Base-by-base conservation (phyloP, 257 asterid species). In the Orobanche coerulescens region DNA sequence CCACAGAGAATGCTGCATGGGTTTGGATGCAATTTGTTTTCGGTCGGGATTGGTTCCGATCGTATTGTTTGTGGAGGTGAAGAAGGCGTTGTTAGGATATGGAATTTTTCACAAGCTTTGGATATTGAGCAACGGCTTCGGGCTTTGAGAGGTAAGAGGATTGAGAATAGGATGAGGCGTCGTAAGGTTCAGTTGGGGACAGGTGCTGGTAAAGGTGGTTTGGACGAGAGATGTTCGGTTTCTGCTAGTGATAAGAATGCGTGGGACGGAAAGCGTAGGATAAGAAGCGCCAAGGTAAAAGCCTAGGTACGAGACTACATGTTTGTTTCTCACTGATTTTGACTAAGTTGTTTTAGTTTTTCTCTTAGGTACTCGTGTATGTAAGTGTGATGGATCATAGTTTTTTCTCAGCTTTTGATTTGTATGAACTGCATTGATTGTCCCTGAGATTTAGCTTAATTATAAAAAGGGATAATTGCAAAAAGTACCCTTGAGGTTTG, bases 1-100 rank as follows among this genome's bases (percentile, higher is more conserved):
- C 95, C 96, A 24, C 96, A 87, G 71, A 85, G 96, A 69, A 87
- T 87, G 97, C 81, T 90, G 5, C 94, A 83, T 57, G 97, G 97
- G 15, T 90, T 81, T 34, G 89, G 86, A 20, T 64, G 81, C 72
- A 90, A 85, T 71, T 68, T 90, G 71, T 83, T 85, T 61, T 84
- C 96, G 0, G 82, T 90, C 34, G 96, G 75, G 25, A 51, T 87
- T 57, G 96, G 96, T 8, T 74, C 58, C 43, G 96, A 90, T 65
- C 89, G 97, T 24, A 85, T 87, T 42, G 91, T 87, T 15, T 85
- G 97, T 71, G 95, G 84, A 56, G 95, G 97, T 51, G 97, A 85
- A 78, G 95, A 90, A 68, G 97, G 97, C 39, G 81, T 85, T 56
- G 91, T 90, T 3, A 80, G 94, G 75, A 83, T 87, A 59, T 90